A percentile compares a stretch with the other conserved stretches of the same genome.
These are phyloP conservation scores for Leccinum pseudoinsigne DNA, from an alignment of 1,284 basidiomycete genomes.

Conservation along the genomic window DNA sequence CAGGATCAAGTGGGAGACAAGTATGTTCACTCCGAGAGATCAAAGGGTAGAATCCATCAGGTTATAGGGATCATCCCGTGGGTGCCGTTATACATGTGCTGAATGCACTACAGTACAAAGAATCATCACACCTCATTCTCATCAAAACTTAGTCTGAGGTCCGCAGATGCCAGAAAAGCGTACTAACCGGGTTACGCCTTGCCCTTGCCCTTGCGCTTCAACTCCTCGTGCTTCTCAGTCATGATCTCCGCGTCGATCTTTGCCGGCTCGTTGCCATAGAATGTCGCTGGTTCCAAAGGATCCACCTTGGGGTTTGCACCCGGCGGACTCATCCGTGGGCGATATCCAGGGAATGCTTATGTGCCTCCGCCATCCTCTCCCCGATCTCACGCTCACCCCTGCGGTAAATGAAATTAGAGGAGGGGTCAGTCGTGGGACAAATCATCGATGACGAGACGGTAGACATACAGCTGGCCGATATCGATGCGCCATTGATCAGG, in stretches of 20 bases:
- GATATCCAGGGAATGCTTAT: slow-evolving; percentile 27
- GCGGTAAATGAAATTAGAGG: not conserved
- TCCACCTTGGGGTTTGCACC: slow-evolving; percentile 34
- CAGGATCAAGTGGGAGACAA: too few species aligned
- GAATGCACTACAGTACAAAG: slow-evolving; percentile 7
- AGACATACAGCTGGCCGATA: slow-evolving; percentile 41
- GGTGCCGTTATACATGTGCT: not conserved
- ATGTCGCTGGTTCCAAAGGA: slow-evolving; percentile 43
- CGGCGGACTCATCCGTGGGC: slow-evolving; percentile 23
- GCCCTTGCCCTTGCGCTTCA: slow-evolving; percentile 42
- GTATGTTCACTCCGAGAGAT: too few species aligned
- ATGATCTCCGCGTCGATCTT: slow-evolving; percentile 60
- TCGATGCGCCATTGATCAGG: slow-evolving; percentile 36
- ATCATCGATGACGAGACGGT: not conserved
- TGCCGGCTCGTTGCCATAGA: slow-evolving; percentile 62
- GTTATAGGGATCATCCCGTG: not conserved
- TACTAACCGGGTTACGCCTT: slow-evolving; percentile 30
- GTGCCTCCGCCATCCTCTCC: slow-evolving; percentile 38
- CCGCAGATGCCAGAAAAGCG: not conserved
- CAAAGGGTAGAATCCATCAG: too few species aligned
- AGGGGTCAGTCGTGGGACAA: not conserved
- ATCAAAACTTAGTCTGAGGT: not conserved
- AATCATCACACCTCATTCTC: not conserved
- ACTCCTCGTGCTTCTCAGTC: slow-evolving; percentile 47
- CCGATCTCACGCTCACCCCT: slow-evolving; percentile 44